Evolutionary conservation across 805 yeast species (phyloP).

Genomic region (Teunomyces gatunensis): DNA sequence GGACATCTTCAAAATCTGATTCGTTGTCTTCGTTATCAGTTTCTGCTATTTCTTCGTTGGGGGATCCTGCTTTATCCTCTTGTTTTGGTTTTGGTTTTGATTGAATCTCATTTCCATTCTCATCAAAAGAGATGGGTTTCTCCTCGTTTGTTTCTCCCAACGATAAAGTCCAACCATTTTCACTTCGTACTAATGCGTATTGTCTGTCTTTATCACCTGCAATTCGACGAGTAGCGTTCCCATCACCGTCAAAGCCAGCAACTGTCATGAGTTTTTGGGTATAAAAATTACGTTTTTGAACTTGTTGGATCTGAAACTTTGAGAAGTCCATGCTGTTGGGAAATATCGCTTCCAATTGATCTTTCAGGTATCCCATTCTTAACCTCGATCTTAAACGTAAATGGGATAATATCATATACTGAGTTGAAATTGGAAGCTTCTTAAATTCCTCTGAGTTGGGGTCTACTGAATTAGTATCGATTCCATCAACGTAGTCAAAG

Average conservation of each 20-base stretch:
- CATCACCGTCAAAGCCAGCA: slow-evolving; percentile 70
- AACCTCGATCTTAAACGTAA: slow-evolving; percentile 80
- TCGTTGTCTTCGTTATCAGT: slow-evolving; percentile 11
- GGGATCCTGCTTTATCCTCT: not conserved
- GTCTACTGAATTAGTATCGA: slow-evolving; percentile 72
- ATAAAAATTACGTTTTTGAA: slow-evolving; percentile 82
- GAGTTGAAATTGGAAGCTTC: slow-evolving; percentile 76
- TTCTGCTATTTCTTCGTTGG: not conserved
- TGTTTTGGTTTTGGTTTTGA: not conserved
- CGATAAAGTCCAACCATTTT: slow-evolving; percentile 81
- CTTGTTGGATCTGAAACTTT: slow-evolving; percentile 88
- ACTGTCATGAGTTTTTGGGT: slow-evolving; percentile 85
- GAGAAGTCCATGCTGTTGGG: slow-evolving; percentile 89
- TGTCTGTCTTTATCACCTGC: slow-evolving; percentile 81
- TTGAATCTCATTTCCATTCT: slow-evolving; percentile 24
- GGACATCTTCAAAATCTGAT: slow-evolving; percentile 24
- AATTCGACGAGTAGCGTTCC: slow-evolving; percentile 51
- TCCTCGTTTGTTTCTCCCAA: slow-evolving; percentile 40
- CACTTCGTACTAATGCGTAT: slow-evolving; percentile 71
- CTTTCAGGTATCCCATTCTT: slow-evolving; percentile 92
- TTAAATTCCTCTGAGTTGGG: slow-evolving; percentile 79
- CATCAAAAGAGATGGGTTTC: slow-evolving; percentile 51
- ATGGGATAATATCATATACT: slow-evolving; percentile 82
- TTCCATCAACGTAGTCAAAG: slow-evolving; percentile 58
- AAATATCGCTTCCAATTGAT: slow-evolving; percentile 78